Percentiles rank a stretch among this genome's conserved stretches.
Evolutionary conservation across 352 stramenopile genomes (phyloP).

Genomic region (Pythium rhizo-oryzae): DNA sequence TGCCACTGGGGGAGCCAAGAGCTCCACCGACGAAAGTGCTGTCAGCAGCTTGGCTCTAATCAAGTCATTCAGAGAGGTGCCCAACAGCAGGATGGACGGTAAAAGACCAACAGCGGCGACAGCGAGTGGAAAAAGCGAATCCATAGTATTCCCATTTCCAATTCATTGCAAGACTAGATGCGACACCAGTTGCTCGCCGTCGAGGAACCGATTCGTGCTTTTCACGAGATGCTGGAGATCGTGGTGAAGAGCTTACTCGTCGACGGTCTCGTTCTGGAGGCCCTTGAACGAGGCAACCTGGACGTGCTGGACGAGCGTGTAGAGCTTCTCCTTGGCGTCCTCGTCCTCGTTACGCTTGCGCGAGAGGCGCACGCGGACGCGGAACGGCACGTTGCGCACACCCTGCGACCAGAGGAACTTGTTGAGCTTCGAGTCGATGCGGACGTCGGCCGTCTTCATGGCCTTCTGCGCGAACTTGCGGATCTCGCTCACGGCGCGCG

Average conservation of each 20-base stretch:
- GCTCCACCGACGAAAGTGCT: too few relatives aligned
- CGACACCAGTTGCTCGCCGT: conserved; percentile 21
- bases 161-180: conserved; percentile 27
- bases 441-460: conserved; percentile 98
- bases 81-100: not conserved
- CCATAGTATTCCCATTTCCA: conserved; percentile 28
- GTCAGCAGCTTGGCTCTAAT: too few relatives aligned
- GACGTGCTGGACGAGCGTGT: conserved; percentile 98
- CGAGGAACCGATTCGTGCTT: conserved; percentile 8
- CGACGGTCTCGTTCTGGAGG: conserved; percentile 96
- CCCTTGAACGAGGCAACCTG: conserved; percentile 96
- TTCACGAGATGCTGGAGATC: not conserved
- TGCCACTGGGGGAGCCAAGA: too few relatives aligned
- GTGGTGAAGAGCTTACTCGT: conserved; percentile 67
- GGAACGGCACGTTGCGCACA: conserved; percentile 97
- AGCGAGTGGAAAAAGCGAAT: conserved; percentile 16
- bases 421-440: conserved; percentile 96
- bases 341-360: conserved; percentile 99
- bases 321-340: conserved; percentile 99
- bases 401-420: conserved; percentile 98
- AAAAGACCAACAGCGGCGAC: not conserved
- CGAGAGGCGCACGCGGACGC: conserved; percentile 97
- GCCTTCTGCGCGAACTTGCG: conserved; percentile 97
- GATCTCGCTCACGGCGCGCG: conserved; percentile 97
- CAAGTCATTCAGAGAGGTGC: too few relatives aligned